phyloP scores from a whole-genome alignment of 2,329 filamentous ascomycete genomes.

The Phialophora verrucosa region DNA sequence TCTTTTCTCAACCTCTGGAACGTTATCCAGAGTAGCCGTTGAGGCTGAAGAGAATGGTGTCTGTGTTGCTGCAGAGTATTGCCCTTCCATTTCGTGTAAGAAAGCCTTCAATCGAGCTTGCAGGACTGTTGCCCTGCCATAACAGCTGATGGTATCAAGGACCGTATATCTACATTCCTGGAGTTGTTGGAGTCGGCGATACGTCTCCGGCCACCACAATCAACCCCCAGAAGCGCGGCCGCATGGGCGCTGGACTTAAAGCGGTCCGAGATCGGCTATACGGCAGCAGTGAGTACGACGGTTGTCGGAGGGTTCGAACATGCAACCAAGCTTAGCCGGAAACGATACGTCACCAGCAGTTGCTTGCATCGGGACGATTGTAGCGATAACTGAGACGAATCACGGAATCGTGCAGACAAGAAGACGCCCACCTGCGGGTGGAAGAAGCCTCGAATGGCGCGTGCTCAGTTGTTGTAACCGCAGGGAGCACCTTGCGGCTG shows the following conservation, averaged over 20 bases:
- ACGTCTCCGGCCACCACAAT: not conserved
- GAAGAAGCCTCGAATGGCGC: not conserved
- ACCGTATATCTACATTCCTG: not conserved
- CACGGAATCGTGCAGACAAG: not conserved
- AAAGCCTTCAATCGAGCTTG: not conserved
- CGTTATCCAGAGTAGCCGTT: slow-evolving; percentile 18
- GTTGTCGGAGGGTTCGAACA: not conserved
- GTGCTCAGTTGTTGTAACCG: not conserved
- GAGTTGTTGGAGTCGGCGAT: not conserved
- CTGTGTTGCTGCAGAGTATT: not conserved
- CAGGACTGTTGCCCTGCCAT: not conserved
- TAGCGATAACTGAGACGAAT: not conserved
- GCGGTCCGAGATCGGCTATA: slow-evolving; percentile 17
- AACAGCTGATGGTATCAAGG: not conserved
- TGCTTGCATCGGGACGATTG: not conserved
- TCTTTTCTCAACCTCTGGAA: slow-evolving; percentile 14
- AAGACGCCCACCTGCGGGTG: not conserved
- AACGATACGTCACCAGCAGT: not conserved
- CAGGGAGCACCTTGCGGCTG: not conserved
- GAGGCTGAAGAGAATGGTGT: slow-evolving; percentile 17
- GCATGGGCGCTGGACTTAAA: slow-evolving; percentile 20
- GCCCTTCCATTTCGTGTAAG: slow-evolving; percentile 2
- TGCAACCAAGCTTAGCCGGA: not conserved
- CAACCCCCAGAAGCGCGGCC: slow-evolving; percentile 3
- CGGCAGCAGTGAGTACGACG: slow-evolving; percentile 9